A percentile compares a stretch with the other conserved stretches of the same genome.
phyloP scores from a whole-genome alignment of 495 filamentous ascomycete genomes.

The Lindgomyces ingoldianus region DNA sequence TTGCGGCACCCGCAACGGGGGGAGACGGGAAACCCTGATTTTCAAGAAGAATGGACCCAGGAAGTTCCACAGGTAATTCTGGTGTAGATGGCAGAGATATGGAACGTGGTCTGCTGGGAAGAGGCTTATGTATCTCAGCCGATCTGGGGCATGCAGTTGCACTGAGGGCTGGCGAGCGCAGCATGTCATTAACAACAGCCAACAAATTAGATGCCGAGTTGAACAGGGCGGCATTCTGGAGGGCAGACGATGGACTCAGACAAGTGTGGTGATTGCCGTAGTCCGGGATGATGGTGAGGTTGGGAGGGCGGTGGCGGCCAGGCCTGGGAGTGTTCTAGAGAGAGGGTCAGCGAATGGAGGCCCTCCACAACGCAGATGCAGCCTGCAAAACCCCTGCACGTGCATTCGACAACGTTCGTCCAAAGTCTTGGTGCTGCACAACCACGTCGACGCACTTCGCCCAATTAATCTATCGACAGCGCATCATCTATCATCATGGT shows the following conservation, averaged over 20 bases:
- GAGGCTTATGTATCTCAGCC: conserved; percentile 35
- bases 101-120: conserved; percentile 42
- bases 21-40: conserved; percentile 37
- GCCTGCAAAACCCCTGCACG: conserved; percentile 25
- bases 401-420: conserved; percentile 25
- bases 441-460: conserved; percentile 36
- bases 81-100: conserved; percentile 42
- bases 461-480: conserved; percentile 36
- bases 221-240: conserved; percentile 42
- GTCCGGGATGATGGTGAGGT: conserved; percentile 33
- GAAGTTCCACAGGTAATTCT: conserved; percentile 40
- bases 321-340: conserved; percentile 22
- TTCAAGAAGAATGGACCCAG: conserved; percentile 42
- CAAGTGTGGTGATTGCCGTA: conserved; percentile 17
- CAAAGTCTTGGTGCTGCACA: conserved; percentile 34
- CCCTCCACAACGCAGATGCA: conserved; percentile 31
- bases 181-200: conserved; percentile 45
- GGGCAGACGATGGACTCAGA: conserved; percentile 34
- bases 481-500: conserved; percentile 16
- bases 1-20: conserved; percentile 29
- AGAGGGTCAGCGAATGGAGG: conserved; percentile 33
- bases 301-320: conserved; percentile 32
- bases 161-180: conserved; percentile 42
- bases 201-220: conserved; percentile 44
- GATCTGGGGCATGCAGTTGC: conserved; percentile 33